phyloP scores from a whole-genome alignment of 257 asterid species.

The Ajuga chamaepitys region DNA sequence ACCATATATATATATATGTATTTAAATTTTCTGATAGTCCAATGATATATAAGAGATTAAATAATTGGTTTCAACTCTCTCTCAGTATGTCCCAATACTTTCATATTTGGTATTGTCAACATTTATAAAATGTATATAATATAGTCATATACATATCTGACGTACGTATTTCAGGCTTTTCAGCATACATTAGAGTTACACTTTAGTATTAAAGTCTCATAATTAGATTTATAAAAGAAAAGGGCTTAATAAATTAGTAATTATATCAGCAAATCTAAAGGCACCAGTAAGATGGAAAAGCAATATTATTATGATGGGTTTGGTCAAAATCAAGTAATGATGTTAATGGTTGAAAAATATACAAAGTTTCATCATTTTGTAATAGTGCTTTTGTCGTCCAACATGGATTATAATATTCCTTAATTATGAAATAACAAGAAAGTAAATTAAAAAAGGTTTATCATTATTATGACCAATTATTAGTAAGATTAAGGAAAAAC shows the following conservation, averaged over 20 bases:
- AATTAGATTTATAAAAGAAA: background rate
- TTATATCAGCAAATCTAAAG: background rate
- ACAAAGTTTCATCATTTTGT: slow-evolving; percentile 8
- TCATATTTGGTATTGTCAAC: too few species aligned
- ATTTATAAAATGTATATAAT: too few species aligned
- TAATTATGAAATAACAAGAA: background rate
- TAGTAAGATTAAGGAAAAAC: background rate
- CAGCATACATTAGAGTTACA: too few species aligned
- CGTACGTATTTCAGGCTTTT: too few species aligned
- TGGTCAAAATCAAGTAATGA: slow-evolving; percentile 19
- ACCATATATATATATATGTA: too few species aligned
- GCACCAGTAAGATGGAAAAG: slow-evolving; percentile 12
- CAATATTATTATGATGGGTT: slow-evolving; percentile 4
- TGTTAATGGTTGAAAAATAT: slow-evolving; percentile 19
- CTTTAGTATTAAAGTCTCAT: too few species aligned
- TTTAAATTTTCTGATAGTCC: too few species aligned
- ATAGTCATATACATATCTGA: too few species aligned
- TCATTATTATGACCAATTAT: slow-evolving; percentile 7
- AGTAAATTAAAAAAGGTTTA: background rate
- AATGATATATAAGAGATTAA: too few species aligned
- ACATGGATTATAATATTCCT: slow-evolving; percentile 7
- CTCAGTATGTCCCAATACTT: too few species aligned
- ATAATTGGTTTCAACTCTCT: too few species aligned
- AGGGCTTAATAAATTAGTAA: background rate
- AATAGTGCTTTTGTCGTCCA: slow-evolving; percentile 8